phyloP scores from a whole-genome alignment of 257 asterid species.

The Mitragyna speciosa region DNA sequence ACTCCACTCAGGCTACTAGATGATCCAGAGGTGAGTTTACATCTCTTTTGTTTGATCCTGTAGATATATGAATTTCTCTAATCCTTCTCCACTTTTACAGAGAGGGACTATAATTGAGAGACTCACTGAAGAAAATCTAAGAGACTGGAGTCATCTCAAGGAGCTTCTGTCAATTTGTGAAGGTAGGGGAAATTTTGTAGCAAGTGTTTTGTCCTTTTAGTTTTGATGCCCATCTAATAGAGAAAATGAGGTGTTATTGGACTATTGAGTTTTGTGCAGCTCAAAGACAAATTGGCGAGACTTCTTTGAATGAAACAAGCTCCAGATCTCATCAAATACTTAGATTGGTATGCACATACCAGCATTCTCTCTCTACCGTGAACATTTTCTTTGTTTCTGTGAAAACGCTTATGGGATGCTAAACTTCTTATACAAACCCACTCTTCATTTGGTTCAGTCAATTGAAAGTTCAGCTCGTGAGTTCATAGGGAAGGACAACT shows the following conservation, averaged over 20 bases:
- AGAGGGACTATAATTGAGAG: slow-evolving; percentile 90
- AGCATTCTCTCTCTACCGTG: slow-evolving; percentile 13
- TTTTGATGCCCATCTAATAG: neutral
- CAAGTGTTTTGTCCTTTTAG: slow-evolving; percentile 1
- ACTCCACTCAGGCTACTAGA: slow-evolving; percentile 84
- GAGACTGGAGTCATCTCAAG: slow-evolving; percentile 91
- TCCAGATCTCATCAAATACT: slow-evolving; percentile 99
- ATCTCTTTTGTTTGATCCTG: slow-evolving; percentile 20
- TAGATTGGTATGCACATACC: slow-evolving; percentile 64
- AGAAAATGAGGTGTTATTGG: slow-evolving; percentile 6
- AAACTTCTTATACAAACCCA: neutral
- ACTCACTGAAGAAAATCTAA: slow-evolving; percentile 89
- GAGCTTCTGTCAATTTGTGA: slow-evolving; percentile 85
- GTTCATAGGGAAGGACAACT: slow-evolving; percentile 89
- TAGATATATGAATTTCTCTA: slow-evolving; percentile 19
- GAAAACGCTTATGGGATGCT: neutral
- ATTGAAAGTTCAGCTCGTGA: slow-evolving; percentile 98
- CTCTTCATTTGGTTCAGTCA: slow-evolving; percentile 52
- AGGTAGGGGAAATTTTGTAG: slow-evolving; percentile 43
- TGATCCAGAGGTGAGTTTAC: slow-evolving; percentile 91
- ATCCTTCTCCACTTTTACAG: slow-evolving; percentile 41
- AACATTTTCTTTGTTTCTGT: slow-evolving; percentile 1
- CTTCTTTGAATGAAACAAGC: slow-evolving; percentile 87
- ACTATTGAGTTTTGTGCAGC: slow-evolving; percentile 43
- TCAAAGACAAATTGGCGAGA: slow-evolving; percentile 90